A percentile compares a stretch with the other conserved stretches of the same genome.
These are phyloP conservation scores for Prillingera fragicola DNA, from an alignment of 1,284 basidiomycete genomes.

Conservation along the genomic window DNA sequence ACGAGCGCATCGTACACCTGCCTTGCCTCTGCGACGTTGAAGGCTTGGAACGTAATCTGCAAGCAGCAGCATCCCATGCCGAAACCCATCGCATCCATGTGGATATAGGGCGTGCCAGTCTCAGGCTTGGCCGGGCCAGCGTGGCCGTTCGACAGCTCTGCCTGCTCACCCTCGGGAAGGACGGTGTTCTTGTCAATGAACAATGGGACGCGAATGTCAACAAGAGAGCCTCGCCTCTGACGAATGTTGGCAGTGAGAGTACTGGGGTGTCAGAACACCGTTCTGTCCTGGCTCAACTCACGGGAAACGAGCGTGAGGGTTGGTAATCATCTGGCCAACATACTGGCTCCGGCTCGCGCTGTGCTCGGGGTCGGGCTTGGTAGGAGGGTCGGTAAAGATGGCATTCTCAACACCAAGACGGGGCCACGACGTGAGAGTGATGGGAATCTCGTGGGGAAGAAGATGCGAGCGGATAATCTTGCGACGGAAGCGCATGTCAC, in stretches of 20 bases:
- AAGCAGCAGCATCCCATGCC: conserved; percentile 99
- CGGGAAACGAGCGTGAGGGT: conserved; percentile 96
- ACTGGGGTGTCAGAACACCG: conserved; percentile 48
- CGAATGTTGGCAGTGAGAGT: conserved; percentile 96
- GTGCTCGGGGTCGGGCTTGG: conserved; percentile 67
- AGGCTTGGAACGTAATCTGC: conserved; percentile 96
- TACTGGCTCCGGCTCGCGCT: conserved; percentile 76
- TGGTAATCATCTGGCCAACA: conserved; percentile 91
- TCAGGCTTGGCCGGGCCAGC: conserved; percentile 46
- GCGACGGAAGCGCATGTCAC: conserved; percentile 89
- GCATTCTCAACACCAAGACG: conserved; percentile 78
- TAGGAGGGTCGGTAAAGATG: conserved; percentile 84
- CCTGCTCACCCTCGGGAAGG: conserved; percentile 25
- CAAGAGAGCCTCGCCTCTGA: conserved; percentile 81
- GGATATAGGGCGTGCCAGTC: conserved; percentile 63
- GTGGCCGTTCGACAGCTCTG: conserved; percentile 23
- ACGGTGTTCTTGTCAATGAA: conserved; percentile 78
- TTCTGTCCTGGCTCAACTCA: conserved; percentile 49
- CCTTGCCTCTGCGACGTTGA: conserved; percentile 84
- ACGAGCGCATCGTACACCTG: conserved; percentile 91
- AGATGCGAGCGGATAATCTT: conserved; percentile 78
- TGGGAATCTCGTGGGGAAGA: conserved; percentile 75
- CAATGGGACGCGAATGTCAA: conserved; percentile 91
- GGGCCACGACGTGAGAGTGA: conserved; percentile 95
- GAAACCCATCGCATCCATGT: conserved; percentile 99